Evolutionary conservation across 495 filamentous ascomycete species (phyloP), one percentile per base, ranked within the genome.

Genomic region (Thermothielavioides terrestris): DNA sequence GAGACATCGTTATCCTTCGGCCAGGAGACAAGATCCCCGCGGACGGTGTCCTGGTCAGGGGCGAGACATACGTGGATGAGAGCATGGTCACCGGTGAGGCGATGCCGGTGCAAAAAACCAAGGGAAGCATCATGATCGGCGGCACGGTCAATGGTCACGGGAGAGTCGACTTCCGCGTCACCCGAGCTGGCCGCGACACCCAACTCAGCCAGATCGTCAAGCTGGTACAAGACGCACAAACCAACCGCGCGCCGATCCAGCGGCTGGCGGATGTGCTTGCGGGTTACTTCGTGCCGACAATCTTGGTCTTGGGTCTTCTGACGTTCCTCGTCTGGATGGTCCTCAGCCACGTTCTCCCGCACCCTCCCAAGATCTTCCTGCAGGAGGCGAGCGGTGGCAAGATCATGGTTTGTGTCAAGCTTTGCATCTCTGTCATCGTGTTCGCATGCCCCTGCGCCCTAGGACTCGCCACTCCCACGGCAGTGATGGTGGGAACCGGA

Each of bases 61-160:
- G 92, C 9, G 88, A 96, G 67, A 90, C 86, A 21, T 95, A 91
- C 61, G 80, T 97, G 34, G 89, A 99, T 58, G 92, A 99, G 64
- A 94, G 88, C 61, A 97, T 97, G 94, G 89, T 99, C 34, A 99
- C 94, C 11, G 92, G 92, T 46, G 92, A 99, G 70, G 84, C 91
- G 2, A 85, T 95, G 71, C 89, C 91, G 1, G 88, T 97, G 30
- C 80, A 86, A 52, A 99, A 97, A 64, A 78, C 76, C 47, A 85
- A 86, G 56, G 88, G 88, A 2, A 82, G 79, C 60, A 63, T 79
- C 35, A 68, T 97, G 32, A 89, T 96, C 61, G 92, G 89, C n/a
- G 92, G 92, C 8, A 99, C 92, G 5, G 91, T 99, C 53, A 99
- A 99, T 60, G 89, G 89, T 18, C 82, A 88, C 37, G 91, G 91